Conservation (phyloP, 345 rosid genomes). For the Citrus australasica region DNA sequence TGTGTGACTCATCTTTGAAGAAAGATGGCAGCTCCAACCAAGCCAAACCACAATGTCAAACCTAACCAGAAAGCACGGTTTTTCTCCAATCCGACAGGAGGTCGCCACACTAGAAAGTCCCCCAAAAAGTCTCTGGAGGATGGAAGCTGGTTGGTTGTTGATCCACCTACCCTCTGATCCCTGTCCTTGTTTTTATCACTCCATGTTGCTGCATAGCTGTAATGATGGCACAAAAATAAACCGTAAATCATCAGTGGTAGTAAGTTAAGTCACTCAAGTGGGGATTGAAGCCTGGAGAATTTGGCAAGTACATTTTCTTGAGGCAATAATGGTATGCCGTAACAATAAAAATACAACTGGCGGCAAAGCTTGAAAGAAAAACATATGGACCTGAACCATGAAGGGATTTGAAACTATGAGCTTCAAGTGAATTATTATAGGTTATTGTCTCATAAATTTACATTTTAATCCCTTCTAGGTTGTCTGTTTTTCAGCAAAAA, state of each 20-base stretch:
- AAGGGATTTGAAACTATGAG: background rate
- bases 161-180: conserved; percentile 39
- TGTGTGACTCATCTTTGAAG: conserved; percentile 49
- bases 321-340: background rate
- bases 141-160: conserved; percentile 67
- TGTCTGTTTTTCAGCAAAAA: background rate
- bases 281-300: background rate
- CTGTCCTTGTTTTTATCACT: conserved; percentile 65
- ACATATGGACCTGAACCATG: background rate
- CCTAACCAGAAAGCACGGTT: conserved; percentile 70
- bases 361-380: background rate
- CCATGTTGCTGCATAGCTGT: conserved; percentile 93
- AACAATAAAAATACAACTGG: background rate
- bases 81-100: conserved; percentile 63
- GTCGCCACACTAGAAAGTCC: conserved; percentile 79
- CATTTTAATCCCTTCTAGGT: background rate
- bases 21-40: conserved; percentile 84
- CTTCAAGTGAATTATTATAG: background rate
- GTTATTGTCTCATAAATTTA: background rate
- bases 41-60: conserved; percentile 73
- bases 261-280: background rate
- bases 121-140: conserved; percentile 63
- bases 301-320: background rate
- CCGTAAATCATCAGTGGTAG: background rate
- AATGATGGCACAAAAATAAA: background rate